A percentile compares a stretch with the other conserved stretches of the same genome.
Evolutionary conservation across 192 early-diverging fungal genomes (phyloP).

Genomic region (Linnemannia exigua): DNA sequence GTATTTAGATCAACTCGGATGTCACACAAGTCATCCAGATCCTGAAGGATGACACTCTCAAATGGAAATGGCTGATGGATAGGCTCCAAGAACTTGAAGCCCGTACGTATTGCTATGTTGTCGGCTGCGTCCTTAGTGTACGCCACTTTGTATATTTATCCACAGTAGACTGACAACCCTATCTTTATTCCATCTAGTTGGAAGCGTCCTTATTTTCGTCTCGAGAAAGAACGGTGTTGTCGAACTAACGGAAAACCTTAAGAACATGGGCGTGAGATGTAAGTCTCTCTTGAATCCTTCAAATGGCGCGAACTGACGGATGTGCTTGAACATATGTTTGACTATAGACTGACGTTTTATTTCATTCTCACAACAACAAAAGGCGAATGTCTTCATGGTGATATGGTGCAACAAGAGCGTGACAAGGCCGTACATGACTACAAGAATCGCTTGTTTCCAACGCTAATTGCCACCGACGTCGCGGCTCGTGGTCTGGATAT

Average conservation of each 20-base stretch:
- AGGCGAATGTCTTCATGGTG: slow-evolving; percentile 80
- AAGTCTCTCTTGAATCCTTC: slow-evolving; percentile 26
- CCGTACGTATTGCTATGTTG: slow-evolving; percentile 46
- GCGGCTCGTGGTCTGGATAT: slow-evolving; percentile 89
- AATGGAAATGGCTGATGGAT: slow-evolving; percentile 82
- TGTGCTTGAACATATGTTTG: not conserved
- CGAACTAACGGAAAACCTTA: slow-evolving; percentile 74
- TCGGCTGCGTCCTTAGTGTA: not conserved
- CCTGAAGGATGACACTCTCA: slow-evolving; percentile 74
- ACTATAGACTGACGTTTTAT: not conserved
- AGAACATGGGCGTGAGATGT: slow-evolving; percentile 70
- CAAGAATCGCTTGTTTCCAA: slow-evolving; percentile 68
- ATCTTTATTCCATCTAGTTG: slow-evolving; percentile 53
- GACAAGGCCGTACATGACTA: slow-evolving; percentile 80
- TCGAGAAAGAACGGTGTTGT: slow-evolving; percentile 80
- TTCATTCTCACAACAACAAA: not conserved
- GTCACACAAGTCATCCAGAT: slow-evolving; percentile 77
- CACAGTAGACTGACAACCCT: not conserved
- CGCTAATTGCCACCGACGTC: slow-evolving; percentile 77
- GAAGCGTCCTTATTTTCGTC: slow-evolving; percentile 85
- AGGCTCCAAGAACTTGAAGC: slow-evolving; percentile 67
- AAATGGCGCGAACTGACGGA: not conserved
- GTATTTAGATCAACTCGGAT: slow-evolving; percentile 73
- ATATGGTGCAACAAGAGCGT: slow-evolving; percentile 81
- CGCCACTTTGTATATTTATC: not conserved